These are phyloP conservation scores for Scedosporium boydii DNA, from an alignment of 2,329 filamentous ascomycete species.

Conservation along the genomic window DNA sequence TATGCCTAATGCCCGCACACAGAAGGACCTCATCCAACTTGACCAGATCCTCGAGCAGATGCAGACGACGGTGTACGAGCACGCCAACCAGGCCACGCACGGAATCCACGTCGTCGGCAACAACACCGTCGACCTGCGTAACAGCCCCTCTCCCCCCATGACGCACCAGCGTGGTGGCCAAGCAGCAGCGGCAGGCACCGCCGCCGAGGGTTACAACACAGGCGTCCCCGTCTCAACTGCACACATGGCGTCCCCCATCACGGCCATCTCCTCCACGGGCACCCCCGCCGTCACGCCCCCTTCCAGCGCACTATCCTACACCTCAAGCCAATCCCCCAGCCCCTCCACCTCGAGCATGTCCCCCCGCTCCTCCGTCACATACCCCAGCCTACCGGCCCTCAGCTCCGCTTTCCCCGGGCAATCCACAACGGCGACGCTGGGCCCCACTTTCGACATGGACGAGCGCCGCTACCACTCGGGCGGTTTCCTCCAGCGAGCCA, in stretches of 20 bases:
- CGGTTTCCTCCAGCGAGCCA: conserved; percentile 55
- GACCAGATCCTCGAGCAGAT: conserved; percentile 94
- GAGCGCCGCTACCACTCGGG: conserved; percentile 57
- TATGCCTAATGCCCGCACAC: conserved; percentile 80
- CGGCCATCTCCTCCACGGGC: conserved; percentile 50
- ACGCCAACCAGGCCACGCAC: conserved; percentile 70
- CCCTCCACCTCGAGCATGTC: conserved; percentile 63
- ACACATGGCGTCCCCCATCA: conserved; percentile 53
- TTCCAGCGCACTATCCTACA: conserved; percentile 67
- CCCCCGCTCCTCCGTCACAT: conserved; percentile 58
- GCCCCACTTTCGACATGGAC: conserved; percentile 53
- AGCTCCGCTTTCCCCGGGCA: conserved; percentile 60
- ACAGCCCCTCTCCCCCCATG: conserved; percentile 43
- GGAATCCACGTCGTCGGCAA: conserved; percentile 70
- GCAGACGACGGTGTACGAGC: conserved; percentile 93
- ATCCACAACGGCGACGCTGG: conserved; percentile 61
- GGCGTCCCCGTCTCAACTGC: conserved; percentile 34
- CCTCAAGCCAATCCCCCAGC: conserved; percentile 65
- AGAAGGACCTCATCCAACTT: conserved; percentile 87
- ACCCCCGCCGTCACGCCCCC: conserved; percentile 71
- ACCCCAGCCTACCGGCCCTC: conserved; percentile 62
- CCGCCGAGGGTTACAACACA: conserved; percentile 22
- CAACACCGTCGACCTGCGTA: conserved; percentile 49
- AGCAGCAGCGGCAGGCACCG: neutral
- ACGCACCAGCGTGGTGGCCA: conserved; percentile 18